A percentile compares a stretch with the other conserved stretches of the same genome.
phyloP scores from a whole-genome alignment of 2,329 filamentous ascomycete species.

The Xylariales sp. region DNA sequence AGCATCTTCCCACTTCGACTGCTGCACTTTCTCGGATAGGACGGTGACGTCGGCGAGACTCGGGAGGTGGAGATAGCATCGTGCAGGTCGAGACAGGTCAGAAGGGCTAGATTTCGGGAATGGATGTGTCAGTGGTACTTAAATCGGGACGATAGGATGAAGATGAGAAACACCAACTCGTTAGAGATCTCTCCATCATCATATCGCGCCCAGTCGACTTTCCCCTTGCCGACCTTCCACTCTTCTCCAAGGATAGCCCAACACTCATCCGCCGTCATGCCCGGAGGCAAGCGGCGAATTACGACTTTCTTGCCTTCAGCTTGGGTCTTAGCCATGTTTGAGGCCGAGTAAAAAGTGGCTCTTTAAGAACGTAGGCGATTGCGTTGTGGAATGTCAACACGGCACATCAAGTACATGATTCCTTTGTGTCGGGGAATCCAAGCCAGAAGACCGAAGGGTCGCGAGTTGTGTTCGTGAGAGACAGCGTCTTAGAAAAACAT shows the following conservation, averaged over 20 bases:
- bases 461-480: background rate
- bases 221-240: slow-evolving; percentile 84
- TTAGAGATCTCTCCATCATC: slow-evolving; percentile 77
- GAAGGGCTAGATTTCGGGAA: slow-evolving; percentile 67
- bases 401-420: slow-evolving; percentile 23
- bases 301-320: slow-evolving; percentile 83
- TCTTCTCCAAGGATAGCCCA: slow-evolving; percentile 76
- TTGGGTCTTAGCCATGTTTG: slow-evolving; percentile 62
- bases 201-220: slow-evolving; percentile 84
- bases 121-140: slow-evolving; percentile 26
- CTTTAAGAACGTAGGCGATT: slow-evolving; percentile 51
- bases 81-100: slow-evolving; percentile 83
- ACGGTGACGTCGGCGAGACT: slow-evolving; percentile 73
- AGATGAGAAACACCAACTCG: slow-evolving; percentile 70
- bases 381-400: slow-evolving; percentile 46
- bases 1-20: slow-evolving; percentile 80
- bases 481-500: slow-evolving; percentile 1
- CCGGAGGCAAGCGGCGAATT: slow-evolving; percentile 85
- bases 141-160: slow-evolving; percentile 24
- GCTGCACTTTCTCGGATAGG: slow-evolving; percentile 77
- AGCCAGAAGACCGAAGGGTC: background rate
- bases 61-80: slow-evolving; percentile 86
- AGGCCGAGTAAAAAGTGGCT: slow-evolving; percentile 52
- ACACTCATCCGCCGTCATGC: slow-evolving; percentile 84
- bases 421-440: background rate